Conservation (phyloP, 768 basidiomycete species). For the Clathrus columnatus region DNA sequence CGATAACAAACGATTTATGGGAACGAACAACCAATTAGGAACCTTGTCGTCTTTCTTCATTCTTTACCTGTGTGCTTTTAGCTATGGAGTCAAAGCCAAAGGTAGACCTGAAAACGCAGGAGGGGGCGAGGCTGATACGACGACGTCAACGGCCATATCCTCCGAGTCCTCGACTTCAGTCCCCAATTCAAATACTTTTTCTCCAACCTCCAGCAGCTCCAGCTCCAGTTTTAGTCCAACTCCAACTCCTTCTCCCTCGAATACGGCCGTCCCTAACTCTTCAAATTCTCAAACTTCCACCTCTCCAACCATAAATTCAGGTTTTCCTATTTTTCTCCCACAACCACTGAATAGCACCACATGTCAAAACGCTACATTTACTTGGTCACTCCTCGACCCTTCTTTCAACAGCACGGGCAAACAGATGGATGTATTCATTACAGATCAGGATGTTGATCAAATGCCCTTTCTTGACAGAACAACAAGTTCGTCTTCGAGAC, state of each 20-base stretch:
- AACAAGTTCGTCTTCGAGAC: not conserved
- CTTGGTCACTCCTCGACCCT: constrained; percentile 19
- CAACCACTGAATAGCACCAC: constrained; percentile 22
- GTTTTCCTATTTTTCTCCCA: constrained; percentile 12
- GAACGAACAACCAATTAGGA: not conserved
- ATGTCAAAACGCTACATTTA: constrained; percentile 20
- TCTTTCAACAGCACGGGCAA: constrained; percentile 3
- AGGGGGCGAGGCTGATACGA: not conserved
- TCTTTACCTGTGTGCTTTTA: not conserved
- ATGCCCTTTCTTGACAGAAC: not conserved
- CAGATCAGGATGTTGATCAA: not conserved
- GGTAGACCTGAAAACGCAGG: not conserved
- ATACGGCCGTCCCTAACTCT: no score
- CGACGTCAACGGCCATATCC: not conserved
- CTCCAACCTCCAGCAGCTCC: no score
- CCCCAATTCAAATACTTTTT: not conserved
- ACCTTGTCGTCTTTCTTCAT: not conserved
- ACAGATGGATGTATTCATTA: not conserved
- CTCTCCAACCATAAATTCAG: not conserved
- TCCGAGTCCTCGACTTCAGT: not conserved
- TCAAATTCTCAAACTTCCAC: not conserved
- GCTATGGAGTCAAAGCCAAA: not conserved
- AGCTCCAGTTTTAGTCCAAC: not conserved
- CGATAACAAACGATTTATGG: not conserved
- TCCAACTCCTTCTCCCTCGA: not conserved